Evolutionary conservation across 805 yeast species (phyloP).

Genomic region (Metschnikowia amazonensis): DNA sequence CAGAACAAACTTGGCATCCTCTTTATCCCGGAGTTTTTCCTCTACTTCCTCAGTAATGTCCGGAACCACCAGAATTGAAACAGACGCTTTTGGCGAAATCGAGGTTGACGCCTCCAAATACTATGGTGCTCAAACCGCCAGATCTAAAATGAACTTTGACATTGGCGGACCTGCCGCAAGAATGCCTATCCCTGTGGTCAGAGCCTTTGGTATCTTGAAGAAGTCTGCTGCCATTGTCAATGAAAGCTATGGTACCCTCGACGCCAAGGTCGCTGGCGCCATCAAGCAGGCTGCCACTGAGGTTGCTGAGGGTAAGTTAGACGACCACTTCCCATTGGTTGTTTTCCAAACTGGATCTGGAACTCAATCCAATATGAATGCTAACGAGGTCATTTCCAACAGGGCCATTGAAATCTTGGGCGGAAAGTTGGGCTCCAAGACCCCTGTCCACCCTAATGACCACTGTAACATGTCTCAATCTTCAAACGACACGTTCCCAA

Average conservation of each 20-base stretch:
- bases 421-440: constrained; percentile 87
- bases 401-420: constrained; percentile 96
- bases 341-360: constrained; percentile 99
- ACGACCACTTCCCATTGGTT: constrained; percentile 94
- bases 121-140: constrained; percentile 98
- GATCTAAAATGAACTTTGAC: constrained; percentile 90
- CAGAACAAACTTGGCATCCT: constrained; percentile 11
- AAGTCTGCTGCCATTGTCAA: constrained; percentile 93
- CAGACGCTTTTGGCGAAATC: constrained; percentile 96
- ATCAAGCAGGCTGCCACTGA: constrained; percentile 94
- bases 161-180: constrained; percentile 90
- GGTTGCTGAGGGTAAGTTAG: constrained; percentile 85
- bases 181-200: constrained; percentile 87
- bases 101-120: constrained; percentile 82
- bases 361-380: constrained; percentile 98
- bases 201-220: constrained; percentile 90
- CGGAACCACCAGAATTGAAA: constrained; percentile 61
- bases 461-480: constrained; percentile 98
- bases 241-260: constrained; percentile 71
- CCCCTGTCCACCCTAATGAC: constrained; percentile 96
- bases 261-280: constrained; percentile 77
- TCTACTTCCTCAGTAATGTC: constrained; percentile 22
- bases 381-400: constrained; percentile 97
- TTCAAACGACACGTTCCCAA: constrained; percentile 98
- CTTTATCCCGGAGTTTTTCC: constrained; percentile 27